phyloP scores from a whole-genome alignment of 2,329 filamentous ascomycete genomes.

The Phialocephala sp. region DNA sequence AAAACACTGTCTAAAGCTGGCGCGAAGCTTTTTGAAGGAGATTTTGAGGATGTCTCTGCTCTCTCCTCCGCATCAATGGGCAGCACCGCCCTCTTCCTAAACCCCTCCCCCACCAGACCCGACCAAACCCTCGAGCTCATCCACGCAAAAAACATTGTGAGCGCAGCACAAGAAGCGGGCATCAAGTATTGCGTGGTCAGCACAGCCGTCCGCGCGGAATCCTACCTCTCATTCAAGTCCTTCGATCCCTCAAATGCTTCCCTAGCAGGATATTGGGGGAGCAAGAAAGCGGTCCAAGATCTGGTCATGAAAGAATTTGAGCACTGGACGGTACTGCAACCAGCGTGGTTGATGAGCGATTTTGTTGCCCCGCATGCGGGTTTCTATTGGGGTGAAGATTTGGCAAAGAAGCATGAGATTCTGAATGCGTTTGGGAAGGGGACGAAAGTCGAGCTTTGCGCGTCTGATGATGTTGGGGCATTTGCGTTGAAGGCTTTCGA shows the following conservation, averaged over 20 bases:
- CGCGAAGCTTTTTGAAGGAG: neutral
- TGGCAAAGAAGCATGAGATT: neutral
- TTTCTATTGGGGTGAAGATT: neutral
- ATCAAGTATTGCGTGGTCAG: neutral
- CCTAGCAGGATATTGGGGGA: no score
- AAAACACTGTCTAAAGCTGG: neutral
- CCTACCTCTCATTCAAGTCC: neutral
- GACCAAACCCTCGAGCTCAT: neutral
- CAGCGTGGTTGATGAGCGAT: constrained; percentile 14
- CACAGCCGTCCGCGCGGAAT: neutral
- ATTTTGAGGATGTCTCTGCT: neutral
- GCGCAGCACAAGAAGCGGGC: neutral
- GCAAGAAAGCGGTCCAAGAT: constrained; percentile 12
- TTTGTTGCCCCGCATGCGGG: neutral
- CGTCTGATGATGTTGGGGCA: constrained; percentile 11
- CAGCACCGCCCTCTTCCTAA: constrained; percentile 5
- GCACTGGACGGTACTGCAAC: constrained; percentile 21
- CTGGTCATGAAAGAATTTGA: constrained; percentile 10
- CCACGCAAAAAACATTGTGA: neutral
- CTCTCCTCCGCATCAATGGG: neutral
- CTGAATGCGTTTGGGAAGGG: neutral
- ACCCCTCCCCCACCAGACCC: neutral
- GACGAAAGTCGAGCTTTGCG: constrained; percentile 3
- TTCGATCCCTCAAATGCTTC: no score
- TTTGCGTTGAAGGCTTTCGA: constrained; percentile 16